Percentiles rank a stretch among this genome's conserved stretches.
phyloP scores from a whole-genome alignment of 129 eudicot genomes.

The Mikania micrantha region DNA sequence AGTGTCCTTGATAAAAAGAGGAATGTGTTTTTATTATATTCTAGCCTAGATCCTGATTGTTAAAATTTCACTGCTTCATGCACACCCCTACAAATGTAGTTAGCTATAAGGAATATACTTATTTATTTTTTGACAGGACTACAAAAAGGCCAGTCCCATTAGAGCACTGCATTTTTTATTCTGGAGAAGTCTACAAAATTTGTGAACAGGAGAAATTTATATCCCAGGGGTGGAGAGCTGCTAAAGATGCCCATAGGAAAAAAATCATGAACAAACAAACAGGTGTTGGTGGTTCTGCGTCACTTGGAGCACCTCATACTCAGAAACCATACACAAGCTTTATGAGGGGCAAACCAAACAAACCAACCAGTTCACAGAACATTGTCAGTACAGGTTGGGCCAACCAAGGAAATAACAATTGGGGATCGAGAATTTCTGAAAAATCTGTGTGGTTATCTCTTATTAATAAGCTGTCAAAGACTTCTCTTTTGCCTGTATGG shows the following conservation, averaged over 20 bases:
- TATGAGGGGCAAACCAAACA: slow-evolving; percentile 59
- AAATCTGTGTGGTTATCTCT: slow-evolving; percentile 79
- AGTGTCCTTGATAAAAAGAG: background rate
- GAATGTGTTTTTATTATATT: background rate
- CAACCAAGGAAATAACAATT: slow-evolving; percentile 42
- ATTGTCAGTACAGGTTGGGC: slow-evolving; percentile 44
- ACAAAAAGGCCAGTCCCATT: slow-evolving; percentile 96
- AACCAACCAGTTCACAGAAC: slow-evolving; percentile 64
- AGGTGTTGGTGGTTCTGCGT: slow-evolving; percentile 40
- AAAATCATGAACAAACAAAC: slow-evolving; percentile 43
- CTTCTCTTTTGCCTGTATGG: slow-evolving; percentile 88
- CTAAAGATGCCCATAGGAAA: slow-evolving; percentile 68
- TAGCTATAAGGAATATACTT: background rate
- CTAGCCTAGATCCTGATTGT: background rate
- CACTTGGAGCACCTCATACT: slow-evolving; percentile 40
- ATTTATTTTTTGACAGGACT: slow-evolving; percentile 51
- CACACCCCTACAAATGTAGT: background rate
- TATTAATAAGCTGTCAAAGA: slow-evolving; percentile 72
- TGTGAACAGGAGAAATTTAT: slow-evolving; percentile 80
- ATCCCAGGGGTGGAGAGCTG: slow-evolving; percentile 76
- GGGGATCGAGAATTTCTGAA: slow-evolving; percentile 70
- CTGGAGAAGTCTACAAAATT: slow-evolving; percentile 85
- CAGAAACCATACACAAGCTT: slow-evolving; percentile 45
- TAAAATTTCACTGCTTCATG: background rate
- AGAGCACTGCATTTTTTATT: slow-evolving; percentile 88